Conservation (phyloP, 2,329 filamentous ascomycete genomes). For the Claviceps pazoutovae region DNA sequence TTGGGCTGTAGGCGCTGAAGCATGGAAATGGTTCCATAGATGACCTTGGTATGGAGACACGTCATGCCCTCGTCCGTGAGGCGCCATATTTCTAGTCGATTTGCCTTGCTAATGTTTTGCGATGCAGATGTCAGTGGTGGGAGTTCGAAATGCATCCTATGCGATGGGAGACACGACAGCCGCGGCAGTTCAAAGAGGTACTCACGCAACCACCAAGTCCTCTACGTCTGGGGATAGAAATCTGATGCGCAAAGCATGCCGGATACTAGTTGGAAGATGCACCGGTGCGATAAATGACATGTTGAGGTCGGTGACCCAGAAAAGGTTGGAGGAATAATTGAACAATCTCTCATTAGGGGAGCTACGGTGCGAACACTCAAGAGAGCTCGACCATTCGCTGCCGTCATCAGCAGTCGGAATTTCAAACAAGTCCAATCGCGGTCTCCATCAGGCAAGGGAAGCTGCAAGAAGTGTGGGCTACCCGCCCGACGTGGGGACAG, state of each 20-base stretch:
- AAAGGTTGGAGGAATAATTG: not conserved
- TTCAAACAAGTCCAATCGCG: not conserved
- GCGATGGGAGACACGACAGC: not conserved
- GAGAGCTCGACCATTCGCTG: slow-evolving; percentile 12
- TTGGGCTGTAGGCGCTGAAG: slow-evolving; percentile 66
- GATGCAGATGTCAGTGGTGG: not conserved
- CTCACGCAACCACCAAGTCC: slow-evolving; percentile 79
- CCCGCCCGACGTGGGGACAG: not conserved
- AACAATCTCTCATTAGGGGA: slow-evolving; percentile 12
- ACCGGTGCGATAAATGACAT: slow-evolving; percentile 97
- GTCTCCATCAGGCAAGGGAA: not conserved
- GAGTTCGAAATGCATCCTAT: not conserved
- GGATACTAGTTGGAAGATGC: slow-evolving; percentile 79
- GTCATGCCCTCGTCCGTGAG: slow-evolving; percentile 49
- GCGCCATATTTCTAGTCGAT: slow-evolving; percentile 73
- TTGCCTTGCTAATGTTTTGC: slow-evolving; percentile 50
- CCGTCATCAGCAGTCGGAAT: slow-evolving; percentile 1
- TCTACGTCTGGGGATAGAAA: slow-evolving; percentile 64
- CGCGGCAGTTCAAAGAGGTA: not conserved
- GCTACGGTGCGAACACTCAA: slow-evolving; percentile 8
- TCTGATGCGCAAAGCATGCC: slow-evolving; percentile 71
- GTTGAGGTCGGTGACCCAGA: slow-evolving; percentile 4
- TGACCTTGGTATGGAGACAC: slow-evolving; percentile 51
- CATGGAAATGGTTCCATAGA: slow-evolving; percentile 81
- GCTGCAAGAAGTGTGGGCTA: not conserved